Percentiles rank a stretch among this genome's conserved stretches.
These are phyloP conservation scores for Geotrichum reessii DNA, from an alignment of 1,139 yeast species.

Conservation along the genomic window DNA sequence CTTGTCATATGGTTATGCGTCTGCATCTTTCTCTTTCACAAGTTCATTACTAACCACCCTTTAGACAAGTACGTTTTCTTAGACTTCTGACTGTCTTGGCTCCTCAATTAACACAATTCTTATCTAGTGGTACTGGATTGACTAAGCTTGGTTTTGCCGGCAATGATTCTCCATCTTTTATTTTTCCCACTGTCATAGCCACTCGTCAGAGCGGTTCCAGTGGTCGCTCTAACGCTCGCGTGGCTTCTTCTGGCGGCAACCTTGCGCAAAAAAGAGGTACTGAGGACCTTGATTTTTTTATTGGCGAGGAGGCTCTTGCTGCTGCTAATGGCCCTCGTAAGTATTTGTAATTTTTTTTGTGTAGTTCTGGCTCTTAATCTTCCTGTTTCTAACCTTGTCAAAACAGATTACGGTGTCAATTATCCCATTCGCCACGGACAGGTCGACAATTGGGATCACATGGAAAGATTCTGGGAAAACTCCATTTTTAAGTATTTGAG, in stretches of 20 bases:
- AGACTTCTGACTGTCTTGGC: background rate
- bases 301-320: slow-evolving; percentile 89
- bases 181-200: slow-evolving; percentile 96
- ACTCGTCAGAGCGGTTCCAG: slow-evolving; percentile 48
- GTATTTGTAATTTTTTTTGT: slow-evolving; percentile 14
- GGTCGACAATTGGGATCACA: slow-evolving; percentile 98
- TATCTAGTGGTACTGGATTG: slow-evolving; percentile 87
- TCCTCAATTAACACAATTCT: background rate
- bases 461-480: slow-evolving; percentile 98
- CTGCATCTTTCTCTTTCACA: background rate
- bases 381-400: slow-evolving; percentile 2
- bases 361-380: background rate
- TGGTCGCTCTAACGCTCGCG: slow-evolving; percentile 37
- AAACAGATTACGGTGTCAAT: slow-evolving; percentile 63
- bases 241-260: slow-evolving; percentile 35
- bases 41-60: background rate
- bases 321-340: slow-evolving; percentile 75
- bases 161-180: slow-evolving; percentile 94
- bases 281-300: slow-evolving; percentile 89
- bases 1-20: background rate
- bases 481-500: slow-evolving; percentile 92
- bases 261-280: slow-evolving; percentile 77
- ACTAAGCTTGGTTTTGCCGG: slow-evolving; percentile 98
- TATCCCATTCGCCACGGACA: slow-evolving; percentile 98
- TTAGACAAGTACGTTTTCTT: slow-evolving; percentile 25